A percentile compares a stretch with the other conserved stretches of the same genome.
Conservation (phyloP, 2,329 filamentous ascomycete genomes). For the Botrytis elliptica region DNA sequence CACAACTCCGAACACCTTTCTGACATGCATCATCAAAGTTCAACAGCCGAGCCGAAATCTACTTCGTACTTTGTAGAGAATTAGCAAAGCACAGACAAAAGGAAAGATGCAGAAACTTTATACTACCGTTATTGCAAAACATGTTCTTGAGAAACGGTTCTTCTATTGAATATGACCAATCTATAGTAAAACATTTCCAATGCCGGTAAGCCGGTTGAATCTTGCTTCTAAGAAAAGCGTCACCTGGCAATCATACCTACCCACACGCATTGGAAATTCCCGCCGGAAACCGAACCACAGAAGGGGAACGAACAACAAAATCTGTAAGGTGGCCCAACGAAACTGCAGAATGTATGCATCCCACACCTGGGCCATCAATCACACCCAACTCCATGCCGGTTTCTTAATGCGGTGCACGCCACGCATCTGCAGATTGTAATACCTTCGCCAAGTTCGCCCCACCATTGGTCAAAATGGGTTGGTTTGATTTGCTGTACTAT, state of each 20-base stretch:
- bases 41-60: not conserved
- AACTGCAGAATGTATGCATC: constrained; percentile 3
- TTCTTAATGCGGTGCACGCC: constrained; percentile 4
- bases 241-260: not conserved
- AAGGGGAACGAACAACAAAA: constrained; percentile 7
- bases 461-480: not conserved
- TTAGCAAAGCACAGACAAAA: not conserved
- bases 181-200: not conserved
- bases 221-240: not conserved
- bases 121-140: not conserved
- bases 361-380: not conserved
- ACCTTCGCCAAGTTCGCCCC: not conserved
- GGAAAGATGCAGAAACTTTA: not conserved
- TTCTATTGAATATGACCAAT: not conserved
- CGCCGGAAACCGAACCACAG: not conserved
- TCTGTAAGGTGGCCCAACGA: not conserved
- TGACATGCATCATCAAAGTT: not conserved
- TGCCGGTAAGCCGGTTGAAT: not conserved
- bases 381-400: constrained; percentile 1
- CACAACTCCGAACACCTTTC: not conserved
- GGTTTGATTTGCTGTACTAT: not conserved
- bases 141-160: not conserved
- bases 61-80: not conserved
- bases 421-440: not conserved
- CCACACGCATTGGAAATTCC: not conserved